Evolutionary conservation across 345 rosid species (phyloP).

Genomic region (Eucalyptus sp.): DNA sequence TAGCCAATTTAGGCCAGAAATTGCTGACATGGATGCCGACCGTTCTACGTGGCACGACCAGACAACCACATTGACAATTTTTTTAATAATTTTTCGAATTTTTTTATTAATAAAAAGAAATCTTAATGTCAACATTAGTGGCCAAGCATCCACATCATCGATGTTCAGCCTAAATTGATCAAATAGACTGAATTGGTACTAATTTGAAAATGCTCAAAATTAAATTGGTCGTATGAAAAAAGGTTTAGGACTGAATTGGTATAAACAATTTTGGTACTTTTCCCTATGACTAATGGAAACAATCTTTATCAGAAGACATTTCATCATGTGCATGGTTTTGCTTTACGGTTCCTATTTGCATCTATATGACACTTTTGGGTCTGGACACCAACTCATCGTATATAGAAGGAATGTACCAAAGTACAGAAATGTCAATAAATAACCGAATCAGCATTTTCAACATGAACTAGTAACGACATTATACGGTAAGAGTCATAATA

Average conservation of each 20-base stretch:
- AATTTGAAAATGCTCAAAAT: no score
- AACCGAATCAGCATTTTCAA: background rate
- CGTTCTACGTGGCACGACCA: accelerated
- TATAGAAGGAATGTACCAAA: background rate
- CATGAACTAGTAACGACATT: background rate
- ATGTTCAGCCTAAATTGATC: no score
- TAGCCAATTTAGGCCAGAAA: accelerated
- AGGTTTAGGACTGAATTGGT: accelerated
- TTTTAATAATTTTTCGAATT: no score
- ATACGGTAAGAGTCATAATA: background rate
- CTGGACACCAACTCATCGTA: background rate
- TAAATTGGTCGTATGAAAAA: accelerated
- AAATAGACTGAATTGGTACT: accelerated
- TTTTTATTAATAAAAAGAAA: no score
- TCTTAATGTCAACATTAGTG: no score
- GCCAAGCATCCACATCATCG: accelerated
- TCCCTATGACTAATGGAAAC: background rate
- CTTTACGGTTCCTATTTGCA: background rate
- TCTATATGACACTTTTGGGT: background rate
- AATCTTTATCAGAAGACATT: background rate
- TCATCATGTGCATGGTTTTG: background rate
- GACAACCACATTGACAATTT: accelerated
- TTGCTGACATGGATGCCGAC: accelerated
- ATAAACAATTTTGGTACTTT: no score
- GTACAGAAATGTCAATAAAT: background rate